Percentiles rank a stretch among this genome's conserved stretches.
Evolutionary conservation across 768 basidiomycete genomes (phyloP).

Genomic region (Tylopilus rubrobrunneus): DNA sequence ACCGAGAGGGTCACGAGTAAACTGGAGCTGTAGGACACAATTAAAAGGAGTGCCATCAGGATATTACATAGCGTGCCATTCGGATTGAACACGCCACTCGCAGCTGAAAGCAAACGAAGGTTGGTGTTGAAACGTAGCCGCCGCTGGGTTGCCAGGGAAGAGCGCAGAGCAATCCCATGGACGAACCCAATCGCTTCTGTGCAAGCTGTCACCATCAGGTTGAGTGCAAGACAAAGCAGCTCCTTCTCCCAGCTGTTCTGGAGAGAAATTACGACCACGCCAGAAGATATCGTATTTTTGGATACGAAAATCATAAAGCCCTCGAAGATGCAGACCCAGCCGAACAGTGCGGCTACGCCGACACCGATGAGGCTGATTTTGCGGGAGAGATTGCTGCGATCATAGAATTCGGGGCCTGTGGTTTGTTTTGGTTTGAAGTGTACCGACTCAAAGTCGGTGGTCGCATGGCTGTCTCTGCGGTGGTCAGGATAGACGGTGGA

Average conservation of each 20-base stretch:
- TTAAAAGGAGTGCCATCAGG: conserved; percentile 26
- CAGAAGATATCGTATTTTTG: conserved; percentile 22
- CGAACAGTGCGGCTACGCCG: conserved; percentile 18
- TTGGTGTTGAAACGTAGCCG: conserved; percentile 29
- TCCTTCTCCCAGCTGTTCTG: conserved; percentile 14
- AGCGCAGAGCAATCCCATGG: conserved; percentile 27
- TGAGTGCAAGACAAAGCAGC: conserved; percentile 23
- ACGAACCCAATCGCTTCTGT: conserved; percentile 29
- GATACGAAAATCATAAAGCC: conserved; percentile 23
- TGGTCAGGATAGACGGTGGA: not conserved
- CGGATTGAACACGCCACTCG: conserved; percentile 14
- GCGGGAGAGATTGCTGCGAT: conserved; percentile 25
- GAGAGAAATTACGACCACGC: conserved; percentile 20
- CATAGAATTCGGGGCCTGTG: conserved; percentile 26
- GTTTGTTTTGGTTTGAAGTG: conserved; percentile 18
- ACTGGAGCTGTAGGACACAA: conserved; percentile 28
- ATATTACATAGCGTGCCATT: conserved; percentile 22
- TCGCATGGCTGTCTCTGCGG: conserved; percentile 8
- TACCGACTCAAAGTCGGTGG: conserved; percentile 21
- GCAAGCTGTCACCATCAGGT: conserved; percentile 24
- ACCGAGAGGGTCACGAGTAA: conserved; percentile 22
- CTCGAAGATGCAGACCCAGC: conserved; percentile 20
- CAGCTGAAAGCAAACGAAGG: conserved; percentile 26
- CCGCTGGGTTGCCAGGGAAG: conserved; percentile 23
- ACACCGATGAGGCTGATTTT: conserved; percentile 23